Conservation (phyloP, 257 asterid genomes). For the Fraxinus quadrangulata region DNA sequence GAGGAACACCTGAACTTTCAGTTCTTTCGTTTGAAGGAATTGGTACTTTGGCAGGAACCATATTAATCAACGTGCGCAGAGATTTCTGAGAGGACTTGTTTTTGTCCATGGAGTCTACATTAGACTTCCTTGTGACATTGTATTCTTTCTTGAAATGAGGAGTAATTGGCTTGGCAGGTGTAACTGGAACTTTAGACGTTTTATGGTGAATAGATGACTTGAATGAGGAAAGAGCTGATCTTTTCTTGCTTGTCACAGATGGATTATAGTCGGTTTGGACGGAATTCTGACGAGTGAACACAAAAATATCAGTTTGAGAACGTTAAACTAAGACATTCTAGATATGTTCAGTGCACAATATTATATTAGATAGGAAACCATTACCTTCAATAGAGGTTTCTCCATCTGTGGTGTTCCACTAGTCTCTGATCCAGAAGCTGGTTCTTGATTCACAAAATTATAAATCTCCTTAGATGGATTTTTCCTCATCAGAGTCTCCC, state of each 20-base stretch:
- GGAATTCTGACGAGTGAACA: slow-evolving; percentile 38
- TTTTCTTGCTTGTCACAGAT: slow-evolving; percentile 57
- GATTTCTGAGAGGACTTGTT: slow-evolving; percentile 53
- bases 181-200: slow-evolving; percentile 42
- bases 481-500: slow-evolving; percentile 27
- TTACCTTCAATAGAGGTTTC: slow-evolving; percentile 78
- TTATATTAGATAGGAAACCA: not conserved
- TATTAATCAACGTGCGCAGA: slow-evolving; percentile 45
- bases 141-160: slow-evolving; percentile 53
- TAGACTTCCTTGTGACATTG: slow-evolving; percentile 35
- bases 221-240: slow-evolving; percentile 47
- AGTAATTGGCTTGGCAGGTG: slow-evolving; percentile 50
- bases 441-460: slow-evolving; percentile 33
- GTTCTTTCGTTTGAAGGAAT: slow-evolving; percentile 35
- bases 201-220: slow-evolving; percentile 51
- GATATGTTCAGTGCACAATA: not conserved
- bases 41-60: slow-evolving; percentile 40
- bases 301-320: slow-evolving; percentile 9
- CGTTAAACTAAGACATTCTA: slow-evolving; percentile 8
- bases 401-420: slow-evolving; percentile 60
- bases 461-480: slow-evolving; percentile 27
- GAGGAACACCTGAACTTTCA: slow-evolving; percentile 38
- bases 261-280: slow-evolving; percentile 44
- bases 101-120: slow-evolving; percentile 32
- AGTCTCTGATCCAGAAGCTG: slow-evolving; percentile 52